Conservation (phyloP, 2,329 filamentous ascomycete species). For the Diaporthe batatas region DNA sequence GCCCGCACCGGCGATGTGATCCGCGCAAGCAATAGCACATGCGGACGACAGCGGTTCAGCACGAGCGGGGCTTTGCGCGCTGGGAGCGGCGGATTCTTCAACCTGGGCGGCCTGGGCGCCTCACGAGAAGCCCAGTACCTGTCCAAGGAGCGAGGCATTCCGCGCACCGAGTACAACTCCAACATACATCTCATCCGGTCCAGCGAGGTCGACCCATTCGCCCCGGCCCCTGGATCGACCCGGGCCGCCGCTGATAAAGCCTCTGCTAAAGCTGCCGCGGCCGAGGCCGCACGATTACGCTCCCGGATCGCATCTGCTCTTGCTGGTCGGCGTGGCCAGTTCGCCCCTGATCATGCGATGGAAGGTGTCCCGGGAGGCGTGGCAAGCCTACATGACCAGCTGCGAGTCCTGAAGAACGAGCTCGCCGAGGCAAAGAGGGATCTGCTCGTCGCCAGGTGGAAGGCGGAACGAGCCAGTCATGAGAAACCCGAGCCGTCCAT, state of each 20-base stretch:
- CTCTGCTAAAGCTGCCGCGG: not conserved
- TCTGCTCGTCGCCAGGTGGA: not conserved
- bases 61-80: slow-evolving; percentile 1
- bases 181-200: slow-evolving; percentile 39
- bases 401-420: not conserved
- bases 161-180: slow-evolving; percentile 39
- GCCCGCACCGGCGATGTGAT: not conserved
- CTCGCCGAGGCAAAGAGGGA: not conserved
- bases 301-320: not conserved
- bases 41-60: slow-evolving; percentile 24
- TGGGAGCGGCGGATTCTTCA: slow-evolving; percentile 19
- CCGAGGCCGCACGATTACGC: not conserved
- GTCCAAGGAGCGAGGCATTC: slow-evolving; percentile 38
- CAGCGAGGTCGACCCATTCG: slow-evolving; percentile 41
- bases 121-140: slow-evolving; percentile 39
- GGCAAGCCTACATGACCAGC: not conserved
- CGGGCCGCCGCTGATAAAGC: slow-evolving; percentile 11
- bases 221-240: slow-evolving; percentile 30
- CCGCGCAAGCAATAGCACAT: not conserved
- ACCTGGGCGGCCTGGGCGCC: slow-evolving; percentile 38
- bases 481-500: not conserved
- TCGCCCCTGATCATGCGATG: not conserved
- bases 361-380: too few relatives aligned
- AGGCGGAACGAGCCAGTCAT: too few relatives aligned
- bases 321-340: not conserved